phyloP scores from a whole-genome alignment of 305 asterid genomes.

The Fraxinus paxiana region DNA sequence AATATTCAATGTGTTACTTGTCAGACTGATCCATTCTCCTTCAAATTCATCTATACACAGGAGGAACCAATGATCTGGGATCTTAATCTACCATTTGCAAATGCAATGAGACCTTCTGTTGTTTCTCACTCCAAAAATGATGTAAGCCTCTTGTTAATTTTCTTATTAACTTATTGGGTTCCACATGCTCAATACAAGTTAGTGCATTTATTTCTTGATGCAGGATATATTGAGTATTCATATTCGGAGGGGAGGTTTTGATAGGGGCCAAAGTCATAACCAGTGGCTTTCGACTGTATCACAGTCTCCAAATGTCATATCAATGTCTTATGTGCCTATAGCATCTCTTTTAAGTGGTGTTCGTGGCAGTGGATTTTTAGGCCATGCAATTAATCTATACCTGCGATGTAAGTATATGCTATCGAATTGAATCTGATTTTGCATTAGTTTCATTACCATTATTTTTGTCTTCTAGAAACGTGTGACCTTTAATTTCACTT shows the following conservation, averaged over 20 bases:
- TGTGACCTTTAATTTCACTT: background rate
- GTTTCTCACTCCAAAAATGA: constrained; percentile 68
- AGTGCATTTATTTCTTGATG: constrained; percentile 18
- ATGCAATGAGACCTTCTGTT: constrained; percentile 52
- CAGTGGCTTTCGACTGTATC: constrained; percentile 91
- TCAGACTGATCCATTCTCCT: background rate
- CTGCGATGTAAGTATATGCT: constrained; percentile 67
- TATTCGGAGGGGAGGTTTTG: constrained; percentile 71
- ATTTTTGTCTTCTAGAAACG: background rate
- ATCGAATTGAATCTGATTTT: background rate
- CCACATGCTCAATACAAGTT: background rate
- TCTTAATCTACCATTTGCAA: constrained; percentile 58
- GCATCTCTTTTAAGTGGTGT: constrained; percentile 77
- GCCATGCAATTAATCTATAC: constrained; percentile 84
- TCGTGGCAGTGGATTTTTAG: constrained; percentile 80
- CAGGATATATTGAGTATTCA: constrained; percentile 77
- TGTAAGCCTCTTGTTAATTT: constrained; percentile 36
- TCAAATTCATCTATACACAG: constrained; percentile 34
- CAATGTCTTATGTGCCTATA: constrained; percentile 91
- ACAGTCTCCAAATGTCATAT: constrained; percentile 72
- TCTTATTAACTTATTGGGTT: constrained; percentile 2
- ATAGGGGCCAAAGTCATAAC: constrained; percentile 71
- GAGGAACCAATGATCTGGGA: constrained; percentile 54
- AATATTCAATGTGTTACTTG: background rate
- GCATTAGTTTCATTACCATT: background rate